These are phyloP conservation scores for Lentithecium fluviatile DNA, from an alignment of 495 filamentous ascomycete genomes.

Conservation along the genomic window DNA sequence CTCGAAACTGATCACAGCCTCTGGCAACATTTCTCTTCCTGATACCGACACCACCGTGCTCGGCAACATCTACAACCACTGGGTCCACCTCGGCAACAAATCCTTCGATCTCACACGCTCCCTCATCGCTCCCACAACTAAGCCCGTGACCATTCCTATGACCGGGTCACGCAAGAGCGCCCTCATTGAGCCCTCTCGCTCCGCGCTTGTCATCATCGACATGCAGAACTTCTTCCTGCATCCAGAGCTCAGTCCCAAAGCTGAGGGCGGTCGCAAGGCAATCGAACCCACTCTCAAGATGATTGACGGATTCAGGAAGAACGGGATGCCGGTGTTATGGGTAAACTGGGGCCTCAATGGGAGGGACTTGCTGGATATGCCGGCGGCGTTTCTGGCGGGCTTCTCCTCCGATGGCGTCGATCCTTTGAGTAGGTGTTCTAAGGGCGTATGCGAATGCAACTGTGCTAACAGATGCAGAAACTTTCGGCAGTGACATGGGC, in stretches of 20 bases:
- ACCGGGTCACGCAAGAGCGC: slow-evolving; percentile 27
- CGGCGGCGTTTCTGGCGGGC: slow-evolving; percentile 38
- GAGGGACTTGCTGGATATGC: slow-evolving; percentile 42
- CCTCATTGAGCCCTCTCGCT: slow-evolving; percentile 45
- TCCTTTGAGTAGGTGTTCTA: slow-evolving; percentile 15
- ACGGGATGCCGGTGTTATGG: slow-evolving; percentile 56
- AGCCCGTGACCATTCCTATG: slow-evolving; percentile 35
- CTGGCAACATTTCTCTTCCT: slow-evolving; percentile 25
- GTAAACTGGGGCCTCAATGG: slow-evolving; percentile 61
- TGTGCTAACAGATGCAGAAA: slow-evolving; percentile 31
- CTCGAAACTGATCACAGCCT: slow-evolving; percentile 23
- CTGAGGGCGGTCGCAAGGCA: slow-evolving; percentile 37
- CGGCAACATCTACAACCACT: slow-evolving; percentile 33
- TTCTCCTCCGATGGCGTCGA: slow-evolving; percentile 28
- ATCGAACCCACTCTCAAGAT: slow-evolving; percentile 40
- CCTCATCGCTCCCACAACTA: slow-evolving; percentile 25
- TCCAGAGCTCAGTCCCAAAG: slow-evolving; percentile 38
- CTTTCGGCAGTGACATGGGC: slow-evolving; percentile 39
- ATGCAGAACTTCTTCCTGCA: slow-evolving; percentile 64
- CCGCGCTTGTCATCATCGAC: slow-evolving; percentile 58
- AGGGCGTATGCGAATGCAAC: background rate
- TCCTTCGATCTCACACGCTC: slow-evolving; percentile 36
- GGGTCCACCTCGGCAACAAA: slow-evolving; percentile 23
- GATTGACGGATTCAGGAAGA: slow-evolving; percentile 48
- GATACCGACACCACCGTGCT: slow-evolving; percentile 19